Base-by-base conservation (phyloP, 2,329 filamentous ascomycete genomes). In the Colletotrichum tanaceti region DNA sequence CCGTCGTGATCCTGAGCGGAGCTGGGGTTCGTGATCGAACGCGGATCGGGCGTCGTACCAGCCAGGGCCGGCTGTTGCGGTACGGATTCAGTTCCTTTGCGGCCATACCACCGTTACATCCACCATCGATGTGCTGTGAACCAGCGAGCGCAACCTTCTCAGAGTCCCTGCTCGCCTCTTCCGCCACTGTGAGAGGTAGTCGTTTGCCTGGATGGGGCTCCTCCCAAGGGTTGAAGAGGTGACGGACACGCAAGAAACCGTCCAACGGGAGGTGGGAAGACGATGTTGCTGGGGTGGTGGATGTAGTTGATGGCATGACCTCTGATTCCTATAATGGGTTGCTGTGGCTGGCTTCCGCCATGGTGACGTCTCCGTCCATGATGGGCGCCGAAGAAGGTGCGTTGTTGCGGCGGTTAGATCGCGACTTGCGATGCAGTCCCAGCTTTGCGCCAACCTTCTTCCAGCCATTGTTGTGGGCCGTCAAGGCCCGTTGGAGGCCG, bases 401-500 rank as follows among this genome's bases (percentile, higher is more conserved):
- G 1, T 80, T 79, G 28, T 79, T 79, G 35, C 82, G 78, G 32
- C 83, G 82, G 38, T 80, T 80, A 16, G 80, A 82, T 53, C 83
- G 83, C 69, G 77, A 80, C 76, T 87, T 89, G 73, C 84, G 84
- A 61, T 83, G 84, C 65, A 89, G 82, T 3, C 88, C 87, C 4
- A 90, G 78, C 72, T 88, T 90, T 7, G 85, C 87, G 20, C 88
- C 84, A 74, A 90, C 85, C 74, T 88, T 89, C 78, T 89, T 90
- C 88, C 88, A 90, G 58, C 88, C 84, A 65, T 85, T 88, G 72
- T 79, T 86, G 73, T 86, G 84, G 2, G 84, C 84, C 43, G 83
- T 83, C 58, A 87, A 81, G 16, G 86, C 85, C 64, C 85, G 82
- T 57, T 87, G 85, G 24, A 88, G 77, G 16, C 83, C 81, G n/a